A percentile compares a stretch with the other conserved stretches of the same genome.
Conservation (phyloP, 257 asterid species). For the Fraxinus excelsior region DNA sequence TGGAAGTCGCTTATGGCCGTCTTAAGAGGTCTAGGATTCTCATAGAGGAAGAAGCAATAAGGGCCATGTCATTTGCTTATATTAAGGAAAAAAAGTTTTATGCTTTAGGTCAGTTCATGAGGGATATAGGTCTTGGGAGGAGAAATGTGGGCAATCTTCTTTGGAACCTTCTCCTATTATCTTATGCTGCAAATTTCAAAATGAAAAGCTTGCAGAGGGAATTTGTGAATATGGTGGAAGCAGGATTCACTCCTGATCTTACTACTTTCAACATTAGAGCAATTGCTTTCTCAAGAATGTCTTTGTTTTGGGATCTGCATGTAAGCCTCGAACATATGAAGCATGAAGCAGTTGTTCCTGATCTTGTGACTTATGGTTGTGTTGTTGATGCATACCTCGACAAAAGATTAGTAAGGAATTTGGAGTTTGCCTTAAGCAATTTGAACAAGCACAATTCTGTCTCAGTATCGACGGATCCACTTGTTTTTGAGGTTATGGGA, state of each 20-base stretch:
- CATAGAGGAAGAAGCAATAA: slow-evolving; percentile 82
- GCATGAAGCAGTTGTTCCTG: slow-evolving; percentile 69
- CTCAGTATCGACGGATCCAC: slow-evolving; percentile 55
- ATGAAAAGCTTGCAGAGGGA: slow-evolving; percentile 95
- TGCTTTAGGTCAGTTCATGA: slow-evolving; percentile 64
- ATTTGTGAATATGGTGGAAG: slow-evolving; percentile 83
- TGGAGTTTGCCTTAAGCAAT: slow-evolving; percentile 60
- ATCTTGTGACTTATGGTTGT: slow-evolving; percentile 89
- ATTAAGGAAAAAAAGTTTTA: slow-evolving; percentile 67
- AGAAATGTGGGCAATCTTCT: slow-evolving; percentile 83
- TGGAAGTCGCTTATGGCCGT: slow-evolving; percentile 73
- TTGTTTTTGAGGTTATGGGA: slow-evolving; percentile 77
- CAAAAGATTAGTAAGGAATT: slow-evolving; percentile 69
- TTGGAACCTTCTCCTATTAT: slow-evolving; percentile 82
- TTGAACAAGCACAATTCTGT: slow-evolving; percentile 47
- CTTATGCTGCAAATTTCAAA: slow-evolving; percentile 89
- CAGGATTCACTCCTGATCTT: slow-evolving; percentile 78
- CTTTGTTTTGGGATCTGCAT: slow-evolving; percentile 86
- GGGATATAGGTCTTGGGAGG: slow-evolving; percentile 84
- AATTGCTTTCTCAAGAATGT: slow-evolving; percentile 89
- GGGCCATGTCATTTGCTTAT: slow-evolving; percentile 71
- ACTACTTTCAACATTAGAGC: slow-evolving; percentile 77
- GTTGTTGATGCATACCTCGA: slow-evolving; percentile 83
- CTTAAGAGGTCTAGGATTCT: slow-evolving; percentile 83
- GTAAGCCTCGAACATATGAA: slow-evolving; percentile 91